phyloP scores from a whole-genome alignment of 352 stramenopile species.

The Elongisporangium anandrum region DNA sequence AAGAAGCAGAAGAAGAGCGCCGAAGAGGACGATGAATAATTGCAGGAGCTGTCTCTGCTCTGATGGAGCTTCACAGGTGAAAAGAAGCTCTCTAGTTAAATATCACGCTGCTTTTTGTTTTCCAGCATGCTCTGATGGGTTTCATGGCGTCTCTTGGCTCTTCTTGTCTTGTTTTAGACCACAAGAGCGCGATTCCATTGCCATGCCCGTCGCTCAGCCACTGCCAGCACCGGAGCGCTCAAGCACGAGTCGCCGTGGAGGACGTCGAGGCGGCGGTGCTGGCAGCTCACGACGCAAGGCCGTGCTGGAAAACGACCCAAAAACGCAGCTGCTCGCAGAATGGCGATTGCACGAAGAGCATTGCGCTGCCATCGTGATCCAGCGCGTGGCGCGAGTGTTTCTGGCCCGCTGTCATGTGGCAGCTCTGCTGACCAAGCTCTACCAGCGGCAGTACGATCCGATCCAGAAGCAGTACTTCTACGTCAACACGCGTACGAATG shows the following conservation, averaged over 20 bases:
- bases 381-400: slow-evolving; percentile 31
- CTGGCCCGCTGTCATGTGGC: slow-evolving; percentile 35
- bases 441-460: slow-evolving; percentile 59
- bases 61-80: too few relatives aligned
- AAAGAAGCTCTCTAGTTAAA: too few relatives aligned
- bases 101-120: background rate
- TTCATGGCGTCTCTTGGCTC: background rate
- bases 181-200: background rate
- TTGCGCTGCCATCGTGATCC: slow-evolving; percentile 38
- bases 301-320: slow-evolving; percentile 12
- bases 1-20: slow-evolving; percentile 29
- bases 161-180: background rate
- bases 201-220: background rate
- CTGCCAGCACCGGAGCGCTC: background rate
- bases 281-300: slow-evolving; percentile 19
- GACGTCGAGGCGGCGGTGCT: slow-evolving; percentile 17
- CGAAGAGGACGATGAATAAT: slow-evolving; percentile 19
- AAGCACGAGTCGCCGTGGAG: slow-evolving; percentile 3
- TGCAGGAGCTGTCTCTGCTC: background rate
- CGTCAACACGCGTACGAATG: slow-evolving; percentile 62
- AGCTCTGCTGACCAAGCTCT: slow-evolving; percentile 33
- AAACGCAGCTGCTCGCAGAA: slow-evolving; percentile 42
- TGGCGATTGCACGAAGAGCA: slow-evolving; percentile 58
- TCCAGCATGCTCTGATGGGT: background rate
- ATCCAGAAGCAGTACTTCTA: slow-evolving; percentile 60